Base-by-base conservation (phyloP, 352 stramenopile genomes). In the Elongisporangium anandrum region DNA sequence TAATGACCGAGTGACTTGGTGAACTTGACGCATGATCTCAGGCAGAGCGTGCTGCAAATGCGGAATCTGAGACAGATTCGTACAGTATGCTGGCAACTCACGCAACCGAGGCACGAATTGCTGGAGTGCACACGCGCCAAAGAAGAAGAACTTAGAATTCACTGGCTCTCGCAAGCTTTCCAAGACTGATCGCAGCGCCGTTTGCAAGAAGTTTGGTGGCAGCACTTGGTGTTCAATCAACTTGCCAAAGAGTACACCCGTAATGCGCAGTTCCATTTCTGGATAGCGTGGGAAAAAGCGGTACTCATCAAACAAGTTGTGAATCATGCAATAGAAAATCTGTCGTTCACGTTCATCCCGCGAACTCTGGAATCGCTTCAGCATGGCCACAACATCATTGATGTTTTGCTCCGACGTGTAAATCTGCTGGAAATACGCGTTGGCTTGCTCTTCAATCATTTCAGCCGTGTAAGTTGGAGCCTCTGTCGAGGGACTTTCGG, bases 261-360 rank as follows among this genome's bases (percentile, higher is more conserved):
- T 99, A 69, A 99, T 99, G 5, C 97, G 92, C 39, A 99, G 70
- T 70, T 99, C 97, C 79, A 99, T 99, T 71, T 99, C 97, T 7
- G 97, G 97, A 69, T 99, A 99, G 61, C 97, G 97, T 41, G 96
- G 95, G 69, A 99, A 99, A 79, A 99, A 99, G 54, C 96, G 86
- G 72, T 99, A 99, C 75, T 99, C 97, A 66, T 99, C 96, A 71
- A 99, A 99, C 2, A 99, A 76, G 69, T 99, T 99, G 77, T 99
- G 97, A 62, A 99, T 98, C 96, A 99, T 99, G 69, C 96, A 99
- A 49, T 97, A 97, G 72, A 99, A 99, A 64, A 99, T 98, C 72
- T 99, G 96, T 55, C 98, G 97, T 66, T 99, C 97, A 51, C 94
- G 89, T 29, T 91, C 85, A 61, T 99, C 96, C 9, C 90, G 89